Percentiles rank a stretch among this genome's conserved stretches.
Conservation (phyloP, 2,329 filamentous ascomycete genomes). For the Colletotrichum sp. region DNA sequence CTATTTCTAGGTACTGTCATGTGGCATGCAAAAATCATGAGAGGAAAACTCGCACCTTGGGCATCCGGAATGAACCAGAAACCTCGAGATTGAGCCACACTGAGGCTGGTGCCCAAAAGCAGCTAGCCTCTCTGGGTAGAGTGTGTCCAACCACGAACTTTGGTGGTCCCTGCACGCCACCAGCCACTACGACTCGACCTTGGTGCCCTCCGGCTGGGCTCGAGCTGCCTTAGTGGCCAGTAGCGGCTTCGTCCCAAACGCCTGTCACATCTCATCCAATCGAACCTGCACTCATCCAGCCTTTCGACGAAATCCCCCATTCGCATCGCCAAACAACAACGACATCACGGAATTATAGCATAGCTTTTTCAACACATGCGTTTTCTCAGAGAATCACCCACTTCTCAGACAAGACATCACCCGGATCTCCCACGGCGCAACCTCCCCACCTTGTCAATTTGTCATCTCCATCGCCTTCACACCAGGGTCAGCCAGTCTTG, state of each 20-base stretch:
- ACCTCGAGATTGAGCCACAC: neutral
- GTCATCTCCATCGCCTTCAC: neutral
- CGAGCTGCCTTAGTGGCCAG: neutral
- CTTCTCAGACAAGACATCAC: neutral
- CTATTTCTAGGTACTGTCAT: neutral
- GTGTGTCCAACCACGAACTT: neutral
- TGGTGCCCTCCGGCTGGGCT: neutral
- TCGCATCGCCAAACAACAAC: neutral
- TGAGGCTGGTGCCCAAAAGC: neutral
- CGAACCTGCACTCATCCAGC: neutral
- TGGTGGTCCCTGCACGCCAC: neutral
- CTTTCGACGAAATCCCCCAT: neutral
- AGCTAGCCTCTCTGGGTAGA: neutral
- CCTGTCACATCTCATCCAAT: slow-evolving; percentile 7
- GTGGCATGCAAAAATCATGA: neutral
- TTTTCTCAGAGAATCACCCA: neutral
- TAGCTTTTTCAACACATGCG: neutral
- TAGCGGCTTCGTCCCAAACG: neutral
- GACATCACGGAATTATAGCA: neutral
- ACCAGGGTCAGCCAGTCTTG: neutral
- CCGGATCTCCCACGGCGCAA: neutral
- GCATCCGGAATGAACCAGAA: neutral
- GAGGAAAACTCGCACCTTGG: neutral
- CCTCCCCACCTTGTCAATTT: neutral
- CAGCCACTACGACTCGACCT: neutral